Evolutionary conservation across 495 filamentous ascomycete species (phyloP).

Genomic region (Penicillium verhagenii): DNA sequence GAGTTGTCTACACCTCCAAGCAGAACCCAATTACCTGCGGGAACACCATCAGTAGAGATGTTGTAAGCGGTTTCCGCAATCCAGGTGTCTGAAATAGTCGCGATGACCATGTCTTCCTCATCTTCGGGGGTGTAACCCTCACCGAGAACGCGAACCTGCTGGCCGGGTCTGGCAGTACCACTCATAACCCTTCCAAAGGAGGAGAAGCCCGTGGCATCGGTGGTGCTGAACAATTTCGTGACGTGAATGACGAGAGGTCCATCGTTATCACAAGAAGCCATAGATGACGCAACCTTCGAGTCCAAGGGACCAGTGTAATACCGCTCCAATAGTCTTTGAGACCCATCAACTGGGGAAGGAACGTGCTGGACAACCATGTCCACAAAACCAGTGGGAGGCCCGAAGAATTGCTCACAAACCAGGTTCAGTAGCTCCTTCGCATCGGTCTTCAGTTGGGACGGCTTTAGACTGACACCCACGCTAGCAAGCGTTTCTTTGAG

Average conservation of each 20-base stretch:
- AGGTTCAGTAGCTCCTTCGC: conserved; percentile 84
- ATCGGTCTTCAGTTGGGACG: conserved; percentile 84
- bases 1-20: conserved; percentile 94
- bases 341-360: conserved; percentile 81
- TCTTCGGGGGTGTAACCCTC: conserved; percentile 96
- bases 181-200: conserved; percentile 92
- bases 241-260: conserved; percentile 88
- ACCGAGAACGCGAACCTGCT: conserved; percentile 86
- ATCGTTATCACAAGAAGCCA: conserved; percentile 80
- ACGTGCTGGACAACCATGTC: conserved; percentile 93
- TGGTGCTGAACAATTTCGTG: conserved; percentile 86
- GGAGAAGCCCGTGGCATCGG: conserved; percentile 84
- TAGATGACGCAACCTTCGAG: conserved; percentile 74
- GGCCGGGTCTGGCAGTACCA: conserved; percentile 78
- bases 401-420: conserved; percentile 95
- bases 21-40: conserved; percentile 93
- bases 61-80: conserved; percentile 95
- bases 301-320: conserved; percentile 98
- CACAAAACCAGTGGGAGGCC: conserved; percentile 83
- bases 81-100: conserved; percentile 86
- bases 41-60: conserved; percentile 84
- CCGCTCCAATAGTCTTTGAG: conserved; percentile 68
- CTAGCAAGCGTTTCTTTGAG: conserved; percentile 76
- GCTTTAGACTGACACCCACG: conserved; percentile 83
- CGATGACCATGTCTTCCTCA: conserved; percentile 93